Conservation (phyloP, 352 stramenopile genomes). For the Phytophthora boehmeriae region DNA sequence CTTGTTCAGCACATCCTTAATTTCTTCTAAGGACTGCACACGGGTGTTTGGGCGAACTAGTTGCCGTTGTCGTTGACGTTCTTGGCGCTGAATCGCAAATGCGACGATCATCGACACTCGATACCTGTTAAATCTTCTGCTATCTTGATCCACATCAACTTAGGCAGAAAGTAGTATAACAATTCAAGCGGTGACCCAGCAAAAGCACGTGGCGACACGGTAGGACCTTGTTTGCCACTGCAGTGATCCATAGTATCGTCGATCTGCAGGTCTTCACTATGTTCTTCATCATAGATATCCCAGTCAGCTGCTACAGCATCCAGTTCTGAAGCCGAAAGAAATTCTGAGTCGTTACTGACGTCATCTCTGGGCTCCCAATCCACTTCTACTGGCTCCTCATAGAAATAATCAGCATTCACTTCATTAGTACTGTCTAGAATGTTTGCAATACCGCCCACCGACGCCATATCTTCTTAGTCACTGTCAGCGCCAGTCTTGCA, state of each 20-base stretch:
- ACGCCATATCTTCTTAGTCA: background rate
- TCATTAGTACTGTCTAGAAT: background rate
- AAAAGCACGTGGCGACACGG: constrained; percentile 3
- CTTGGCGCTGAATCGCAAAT: background rate
- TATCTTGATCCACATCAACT: constrained; percentile 10
- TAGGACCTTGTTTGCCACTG: background rate
- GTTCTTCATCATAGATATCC: background rate
- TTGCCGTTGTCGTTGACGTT: background rate
- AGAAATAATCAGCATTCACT: background rate
- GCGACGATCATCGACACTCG: background rate
- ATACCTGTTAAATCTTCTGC: constrained; percentile 3
- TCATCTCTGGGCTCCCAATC: background rate
- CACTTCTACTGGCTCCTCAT: background rate
- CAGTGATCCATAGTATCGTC: constrained; percentile 4
- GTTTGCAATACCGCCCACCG: background rate
- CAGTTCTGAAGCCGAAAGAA: background rate
- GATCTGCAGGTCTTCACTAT: background rate
- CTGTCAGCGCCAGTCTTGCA: background rate
- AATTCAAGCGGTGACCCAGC: constrained; percentile 3
- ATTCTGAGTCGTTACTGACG: background rate
- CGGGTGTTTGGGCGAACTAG: background rate
- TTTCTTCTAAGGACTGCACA: constrained; percentile 4
- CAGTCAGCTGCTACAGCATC: background rate
- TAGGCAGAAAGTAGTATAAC: constrained; percentile 16
- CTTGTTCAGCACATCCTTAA: background rate